phyloP scores from a whole-genome alignment of 495 filamentous ascomycete species.

The Trichocladium antarcticum region DNA sequence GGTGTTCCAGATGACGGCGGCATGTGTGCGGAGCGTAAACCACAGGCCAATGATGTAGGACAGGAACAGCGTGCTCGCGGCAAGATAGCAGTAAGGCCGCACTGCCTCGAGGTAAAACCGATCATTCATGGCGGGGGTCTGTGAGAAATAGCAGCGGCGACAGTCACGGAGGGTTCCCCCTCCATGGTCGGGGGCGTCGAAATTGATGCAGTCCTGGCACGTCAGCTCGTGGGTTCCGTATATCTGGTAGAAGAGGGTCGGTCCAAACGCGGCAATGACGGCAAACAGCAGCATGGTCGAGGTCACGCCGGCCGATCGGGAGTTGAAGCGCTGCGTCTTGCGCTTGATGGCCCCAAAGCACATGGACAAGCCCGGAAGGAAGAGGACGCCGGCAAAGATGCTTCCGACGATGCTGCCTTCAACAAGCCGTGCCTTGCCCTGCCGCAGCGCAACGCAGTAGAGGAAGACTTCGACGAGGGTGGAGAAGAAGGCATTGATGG shows the following conservation, averaged over 20 bases:
- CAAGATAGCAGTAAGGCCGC: slow-evolving; percentile 82
- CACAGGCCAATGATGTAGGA: slow-evolving; percentile 89
- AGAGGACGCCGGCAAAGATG: slow-evolving; percentile 93
- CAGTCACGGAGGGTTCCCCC: slow-evolving; percentile 50
- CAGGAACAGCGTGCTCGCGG: slow-evolving; percentile 74
- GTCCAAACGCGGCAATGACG: slow-evolving; percentile 91
- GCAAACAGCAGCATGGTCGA: slow-evolving; percentile 98
- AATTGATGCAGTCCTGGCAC: slow-evolving; percentile 62
- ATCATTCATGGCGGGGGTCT: slow-evolving; percentile 74
- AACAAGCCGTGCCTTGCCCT: slow-evolving; percentile 87
- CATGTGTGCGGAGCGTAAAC: slow-evolving; percentile 94
- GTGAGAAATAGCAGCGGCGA: slow-evolving; percentile 85
- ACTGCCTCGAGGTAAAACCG: slow-evolving; percentile 82
- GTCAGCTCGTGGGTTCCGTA: slow-evolving; percentile 95
- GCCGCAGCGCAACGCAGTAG: slow-evolving; percentile 85
- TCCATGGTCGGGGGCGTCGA: slow-evolving; percentile 29
- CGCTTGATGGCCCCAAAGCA: slow-evolving; percentile 96
- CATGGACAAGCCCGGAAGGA: slow-evolving; percentile 96
- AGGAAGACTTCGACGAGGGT: slow-evolving; percentile 97
- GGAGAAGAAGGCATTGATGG: slow-evolving; percentile 98
- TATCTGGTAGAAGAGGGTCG: slow-evolving; percentile 98
- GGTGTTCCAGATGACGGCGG: slow-evolving; percentile 90
- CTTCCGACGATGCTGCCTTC: slow-evolving; percentile 96
- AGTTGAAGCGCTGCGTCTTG: slow-evolving; percentile 98
- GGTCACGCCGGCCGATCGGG: slow-evolving; percentile 90